These are phyloP conservation scores for Earliella scabrosa DNA, from an alignment of 1,284 basidiomycete species.

Conservation along the genomic window DNA sequence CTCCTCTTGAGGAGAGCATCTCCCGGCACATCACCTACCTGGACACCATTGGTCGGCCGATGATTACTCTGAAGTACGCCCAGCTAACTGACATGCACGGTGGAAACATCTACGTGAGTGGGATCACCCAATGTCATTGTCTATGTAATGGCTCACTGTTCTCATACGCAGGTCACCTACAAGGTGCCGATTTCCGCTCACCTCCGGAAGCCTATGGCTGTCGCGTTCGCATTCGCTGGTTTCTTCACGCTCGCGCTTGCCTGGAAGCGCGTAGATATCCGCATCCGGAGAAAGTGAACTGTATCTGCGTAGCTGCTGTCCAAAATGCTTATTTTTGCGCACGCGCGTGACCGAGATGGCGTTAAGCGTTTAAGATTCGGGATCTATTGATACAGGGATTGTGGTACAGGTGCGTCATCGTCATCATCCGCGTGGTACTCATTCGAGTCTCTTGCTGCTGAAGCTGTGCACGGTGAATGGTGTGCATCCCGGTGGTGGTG, in stretches of 20 bases:
- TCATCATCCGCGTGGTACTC: background rate
- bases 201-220: conserved; percentile 82
- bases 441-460: conserved; percentile 20
- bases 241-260: conserved; percentile 66
- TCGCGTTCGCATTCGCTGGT: conserved; percentile 68
- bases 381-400: conserved; percentile 17
- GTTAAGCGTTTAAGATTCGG: background rate
- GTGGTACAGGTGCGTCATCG: conserved; percentile 8
- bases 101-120: conserved; percentile 72
- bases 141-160: background rate
- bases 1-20: conserved; percentile 61
- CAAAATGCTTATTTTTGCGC: conserved; percentile 15
- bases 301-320: conserved; percentile 12
- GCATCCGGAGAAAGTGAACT: conserved; percentile 55
- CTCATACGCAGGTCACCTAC: conserved; percentile 75
- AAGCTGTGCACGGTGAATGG: conserved; percentile 55
- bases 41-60: conserved; percentile 90
- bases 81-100: conserved; percentile 82
- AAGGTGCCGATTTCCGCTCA: conserved; percentile 76
- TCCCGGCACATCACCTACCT: conserved; percentile 86
- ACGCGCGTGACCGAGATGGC: background rate
- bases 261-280: conserved; percentile 67
- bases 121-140: background rate
- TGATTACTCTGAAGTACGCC: conserved; percentile 74
- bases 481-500: conserved; percentile 38